A percentile compares a stretch with the other conserved stretches of the same genome.
These are phyloP conservation scores for Pterocarpus santalinus DNA, from an alignment of 306 rosid genomes.

Conservation along the genomic window DNA sequence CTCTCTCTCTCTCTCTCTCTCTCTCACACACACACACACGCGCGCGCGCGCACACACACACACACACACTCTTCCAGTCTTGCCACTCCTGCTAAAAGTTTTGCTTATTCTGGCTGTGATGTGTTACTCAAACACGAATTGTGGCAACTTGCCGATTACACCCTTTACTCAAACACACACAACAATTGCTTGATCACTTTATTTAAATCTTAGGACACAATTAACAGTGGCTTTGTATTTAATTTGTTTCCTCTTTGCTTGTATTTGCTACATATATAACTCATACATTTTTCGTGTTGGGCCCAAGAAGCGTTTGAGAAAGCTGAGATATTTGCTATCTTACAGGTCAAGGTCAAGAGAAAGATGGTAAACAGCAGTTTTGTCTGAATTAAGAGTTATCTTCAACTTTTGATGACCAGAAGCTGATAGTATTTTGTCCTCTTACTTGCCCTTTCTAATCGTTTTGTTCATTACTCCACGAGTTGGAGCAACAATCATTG, in stretches of 20 bases:
- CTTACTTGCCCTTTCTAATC: constrained; percentile 50
- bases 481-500: constrained; percentile 60
- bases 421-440: constrained; percentile 58
- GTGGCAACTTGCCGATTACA: constrained; percentile 1
- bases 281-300: constrained; percentile 3
- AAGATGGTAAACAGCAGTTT: constrained; percentile 59
- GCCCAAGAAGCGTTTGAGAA: constrained; percentile 13
- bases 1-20: background rate
- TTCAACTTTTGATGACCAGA: constrained; percentile 59
- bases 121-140: background rate
- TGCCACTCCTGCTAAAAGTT: constrained; percentile 25
- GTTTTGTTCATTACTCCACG: constrained; percentile 60
- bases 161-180: background rate
- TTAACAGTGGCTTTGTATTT: constrained; percentile 7
- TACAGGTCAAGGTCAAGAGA: constrained; percentile 59
- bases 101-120: constrained; percentile 17
- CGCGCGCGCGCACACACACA: background rate
- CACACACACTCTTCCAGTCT: background rate
- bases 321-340: constrained; percentile 38
- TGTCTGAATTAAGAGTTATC: constrained; percentile 55
- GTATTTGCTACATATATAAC: background rate
- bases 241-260: constrained; percentile 10
- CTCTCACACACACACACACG: background rate
- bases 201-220: background rate
- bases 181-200: background rate